Conservation (phyloP, 192 early-diverging fungal species). For the Dimargaris cristalligena region DNA sequence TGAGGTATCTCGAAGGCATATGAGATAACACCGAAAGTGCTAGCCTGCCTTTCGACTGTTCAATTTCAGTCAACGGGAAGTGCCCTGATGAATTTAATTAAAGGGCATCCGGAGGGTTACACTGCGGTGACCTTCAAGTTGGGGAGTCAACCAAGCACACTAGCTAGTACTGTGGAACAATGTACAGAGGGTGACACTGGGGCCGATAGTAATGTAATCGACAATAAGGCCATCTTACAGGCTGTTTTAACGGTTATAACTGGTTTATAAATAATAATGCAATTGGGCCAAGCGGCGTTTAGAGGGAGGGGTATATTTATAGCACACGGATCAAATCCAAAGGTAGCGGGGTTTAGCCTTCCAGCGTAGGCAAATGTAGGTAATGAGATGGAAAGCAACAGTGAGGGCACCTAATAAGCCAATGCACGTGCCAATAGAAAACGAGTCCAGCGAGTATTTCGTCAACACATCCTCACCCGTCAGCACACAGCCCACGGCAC, state of each 20-base stretch:
- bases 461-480: not conserved
- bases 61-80: not conserved
- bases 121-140: no score
- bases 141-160: no score
- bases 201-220: not conserved
- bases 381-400: not conserved
- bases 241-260: not conserved
- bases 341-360: not conserved
- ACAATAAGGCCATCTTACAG: not conserved
- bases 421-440: not conserved
- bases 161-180: no score
- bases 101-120: no score
- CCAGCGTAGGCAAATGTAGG: not conserved
- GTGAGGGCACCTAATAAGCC: not conserved
- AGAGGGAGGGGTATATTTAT: not conserved
- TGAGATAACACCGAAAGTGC: no score
- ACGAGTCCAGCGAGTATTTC: not conserved
- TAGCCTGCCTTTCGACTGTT: no score
- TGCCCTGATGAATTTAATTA: not conserved
- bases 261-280: not conserved
- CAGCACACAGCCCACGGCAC: not conserved
- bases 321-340: not conserved
- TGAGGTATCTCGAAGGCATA: no score
- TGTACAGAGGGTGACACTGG: no score
- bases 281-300: no score